Base-by-base conservation (phyloP, 352 stramenopile genomes). In the Thalassiosira ordinaria region DNA sequence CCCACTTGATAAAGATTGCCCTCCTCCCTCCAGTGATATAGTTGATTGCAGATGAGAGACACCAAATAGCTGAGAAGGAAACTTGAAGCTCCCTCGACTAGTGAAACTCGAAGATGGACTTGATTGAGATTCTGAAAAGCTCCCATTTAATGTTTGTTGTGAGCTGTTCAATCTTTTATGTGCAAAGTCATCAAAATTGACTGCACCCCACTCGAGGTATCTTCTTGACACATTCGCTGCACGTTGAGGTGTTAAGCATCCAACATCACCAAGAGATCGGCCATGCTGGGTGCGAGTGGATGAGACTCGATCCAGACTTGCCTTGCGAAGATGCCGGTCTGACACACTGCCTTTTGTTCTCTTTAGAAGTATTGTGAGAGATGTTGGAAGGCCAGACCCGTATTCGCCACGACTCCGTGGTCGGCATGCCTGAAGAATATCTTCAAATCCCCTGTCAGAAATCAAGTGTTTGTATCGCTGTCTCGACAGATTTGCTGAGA, bases 381-480 rank as follows among this genome's bases (percentile, higher is more conserved):
- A 64, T 14, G 46, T 16, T 16, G 80, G 80, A 7, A 88, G 39
- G 14, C 75, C 76, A 24, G 71, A 82, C 26, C 69, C 71, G 71
- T 78, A 75, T 59, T 88, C 80, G 18, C 76, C 80, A 64, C 80
- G 73, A 46, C 77, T 79, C 61, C 85, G 63, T 46, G 89, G 89
- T 57, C 88, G 62, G 61, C 89, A 93, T 22, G 89, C 89, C 68
- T 93, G 86, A 24, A 94, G 68, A 80, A 94, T 93, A 68, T 94
- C 88, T 70, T 85, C 68, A 79, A 94, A 92, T 9, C 87, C 76
- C 51, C 89, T 81, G 11, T 85, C 84, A 26, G 73, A 86, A 49
- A 93, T 92, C 27, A 94, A 75, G 46, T 91, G 83, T 35, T 89
- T 87, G 20, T 88, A 84, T 8, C 82, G 62, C 44, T 90, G 78